These are phyloP conservation scores for Ophiocordyceps polyrhachis-furcata DNA, from an alignment of 2,329 filamentous ascomycete genomes.

Conservation along the genomic window DNA sequence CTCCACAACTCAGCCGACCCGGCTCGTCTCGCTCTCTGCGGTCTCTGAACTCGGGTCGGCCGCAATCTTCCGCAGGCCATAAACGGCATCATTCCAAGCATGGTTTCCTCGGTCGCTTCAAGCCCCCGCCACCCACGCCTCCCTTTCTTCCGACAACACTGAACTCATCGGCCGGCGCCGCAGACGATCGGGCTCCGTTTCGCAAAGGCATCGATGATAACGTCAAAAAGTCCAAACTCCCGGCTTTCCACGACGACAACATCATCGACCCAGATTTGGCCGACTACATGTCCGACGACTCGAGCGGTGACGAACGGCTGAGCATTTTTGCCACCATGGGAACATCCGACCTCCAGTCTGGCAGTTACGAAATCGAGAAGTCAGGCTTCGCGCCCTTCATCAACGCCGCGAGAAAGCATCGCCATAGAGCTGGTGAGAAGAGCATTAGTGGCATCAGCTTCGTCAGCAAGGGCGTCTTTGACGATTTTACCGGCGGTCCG, in stretches of 20 bases:
- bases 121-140: conserved; percentile 25
- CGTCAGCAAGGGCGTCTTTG: conserved; percentile 43
- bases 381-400: conserved; percentile 54
- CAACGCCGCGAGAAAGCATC: conserved; percentile 55
- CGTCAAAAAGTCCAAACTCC: conserved; percentile 46
- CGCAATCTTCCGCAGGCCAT: conserved; percentile 57
- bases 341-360: conserved; percentile 42
- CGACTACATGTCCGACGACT: conserved; percentile 89
- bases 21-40: conserved; percentile 81
- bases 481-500: conserved; percentile 36
- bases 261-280: conserved; percentile 95
- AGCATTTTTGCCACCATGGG: conserved; percentile 64
- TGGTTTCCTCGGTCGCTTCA: conserved; percentile 62
- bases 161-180: conserved; percentile 12
- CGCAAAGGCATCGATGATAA: conserved; percentile 49
- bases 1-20: conserved; percentile 70
- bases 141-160: neutral
- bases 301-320: conserved; percentile 81
- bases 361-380: conserved; percentile 57
- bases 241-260: conserved; percentile 95
- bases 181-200: conserved; percentile 76
- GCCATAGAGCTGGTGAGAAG: conserved; percentile 56
- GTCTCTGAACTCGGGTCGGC: conserved; percentile 47
- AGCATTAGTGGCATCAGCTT: conserved; percentile 53
- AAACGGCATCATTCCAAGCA: conserved; percentile 78